Base-by-base conservation (phyloP, 768 basidiomycete species). In the Hydnum rufescens region DNA sequence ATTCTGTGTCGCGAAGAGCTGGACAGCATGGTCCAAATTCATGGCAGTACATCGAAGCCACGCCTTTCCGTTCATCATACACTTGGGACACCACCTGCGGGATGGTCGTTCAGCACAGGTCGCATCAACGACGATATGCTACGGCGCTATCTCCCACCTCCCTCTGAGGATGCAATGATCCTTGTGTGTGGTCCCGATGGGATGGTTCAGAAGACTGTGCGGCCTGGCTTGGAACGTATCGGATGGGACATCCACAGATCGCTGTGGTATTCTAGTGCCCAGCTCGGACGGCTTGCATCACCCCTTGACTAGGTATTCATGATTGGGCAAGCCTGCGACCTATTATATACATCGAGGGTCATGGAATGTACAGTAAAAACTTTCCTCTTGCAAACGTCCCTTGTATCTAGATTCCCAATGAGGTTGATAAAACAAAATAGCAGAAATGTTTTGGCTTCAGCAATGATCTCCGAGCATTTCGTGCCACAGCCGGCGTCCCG, bases 121-220 rank as follows among this genome's bases (percentile, higher is more conserved):
- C 60, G 73, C 2, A 63, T 77, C 28, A 60, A 65, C 6, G 55
- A 61, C 26, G 55, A 62, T 0, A 67, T 74, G 64, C 56, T 77
- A 13, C 44, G 32, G 8, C 49, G 53, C 5, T 62, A 71, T 56
- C 59, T 77, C 30, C 75, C 75, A 8, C 5, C 53, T 4, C 68
- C 71, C 0, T 59, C 60, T 19, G 60, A 64, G 5, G 65, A 70
- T 31, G 64, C 60, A 4, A 52, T 77, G 32, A 59, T 76, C 13
- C 63, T 73, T 6, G 66, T 70, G 26, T 77, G 76, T 55, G 76
- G 75, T 1, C 76, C 76, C 0, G 65, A 65, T 4, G 60, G 61
- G 4, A 65, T 73, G 66, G 64, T 71, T 53, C 58, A 63, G 0
- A 30, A 57, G 3, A 57, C 60, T 1, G 57, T 69, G 16, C 62